Evolutionary conservation across 2,329 filamentous ascomycete genomes (phyloP), one percentile per base, ranked within the genome.

Genomic region (Pseudocercospora ulei): DNA sequence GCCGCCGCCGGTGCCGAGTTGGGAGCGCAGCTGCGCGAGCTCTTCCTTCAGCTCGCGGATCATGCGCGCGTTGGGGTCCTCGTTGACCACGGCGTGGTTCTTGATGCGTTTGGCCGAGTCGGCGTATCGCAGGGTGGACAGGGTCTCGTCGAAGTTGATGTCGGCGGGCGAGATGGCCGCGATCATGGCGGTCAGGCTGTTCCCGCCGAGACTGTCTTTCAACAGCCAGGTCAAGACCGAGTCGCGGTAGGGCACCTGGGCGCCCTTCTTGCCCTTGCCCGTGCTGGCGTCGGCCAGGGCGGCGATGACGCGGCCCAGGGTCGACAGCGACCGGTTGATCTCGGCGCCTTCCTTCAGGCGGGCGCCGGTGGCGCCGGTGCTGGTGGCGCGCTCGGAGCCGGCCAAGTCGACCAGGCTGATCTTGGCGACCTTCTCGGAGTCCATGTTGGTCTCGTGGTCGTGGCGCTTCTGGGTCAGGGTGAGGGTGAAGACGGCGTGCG

Each of bases 141-240:
- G 71, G 0, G 92, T 98, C 64, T 98, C 90, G 51, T 98, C 90
- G 58, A 93, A 96, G 64, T 98, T 98, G 67, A 96, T 96, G 63
- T 98, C 90, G 38, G 90, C 90, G 3, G 90, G 90, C 56, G 87
- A 95, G 58, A 98, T 95, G 36, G 88, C 88, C 35, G 90, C 92
- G 70, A 98, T 98, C 92, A 98, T 98, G 43, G 90, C 90, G 14
- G 90, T 98, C 83, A 96, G 88, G 61, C 88, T 96, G 70, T 98
- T 98, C 56, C 90, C 90, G 59, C 90, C 90, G 4, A 98, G 66
- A 3, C 88, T 96, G 61, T 98, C 92, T 59, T 98, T 98, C 50
- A 98, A 65, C 28, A 98, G 67, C 90, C 90, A 98, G 1, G 90
- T 98, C 50, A 98, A 66, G 34, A 98, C 78, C 57, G 85, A 94